Evolutionary conservation across 495 filamentous ascomycete species (phyloP).

Genomic region (Annulohypoxylon moriforme): DNA sequence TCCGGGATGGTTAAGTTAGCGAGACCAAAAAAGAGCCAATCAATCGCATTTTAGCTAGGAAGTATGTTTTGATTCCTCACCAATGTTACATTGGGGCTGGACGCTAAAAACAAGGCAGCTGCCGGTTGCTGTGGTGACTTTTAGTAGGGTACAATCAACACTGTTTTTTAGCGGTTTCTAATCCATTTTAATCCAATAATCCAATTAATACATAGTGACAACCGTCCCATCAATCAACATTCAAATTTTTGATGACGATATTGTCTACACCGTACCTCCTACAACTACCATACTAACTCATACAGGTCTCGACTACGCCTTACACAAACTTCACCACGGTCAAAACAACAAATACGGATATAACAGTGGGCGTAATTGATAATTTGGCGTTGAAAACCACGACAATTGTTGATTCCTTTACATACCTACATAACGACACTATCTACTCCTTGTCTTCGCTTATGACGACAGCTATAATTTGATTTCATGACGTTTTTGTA

Average conservation of each 20-base stretch:
- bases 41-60: not conserved
- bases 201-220: not conserved
- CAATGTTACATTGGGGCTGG: not conserved
- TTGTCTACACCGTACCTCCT: slow-evolving; percentile 11
- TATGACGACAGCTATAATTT: slow-evolving; percentile 38
- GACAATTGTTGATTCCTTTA: slow-evolving; percentile 1
- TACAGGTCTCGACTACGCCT: slow-evolving; percentile 5
- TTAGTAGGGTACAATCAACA: slow-evolving; percentile 35
- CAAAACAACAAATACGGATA: slow-evolving; percentile 4
- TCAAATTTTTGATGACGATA: slow-evolving; percentile 38
- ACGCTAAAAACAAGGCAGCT: slow-evolving; percentile 28
- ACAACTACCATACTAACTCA: slow-evolving; percentile 14
- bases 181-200: not conserved
- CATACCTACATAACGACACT: slow-evolving; percentile 3
- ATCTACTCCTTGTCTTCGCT: slow-evolving; percentile 20
- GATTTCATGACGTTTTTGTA: slow-evolving; percentile 21
- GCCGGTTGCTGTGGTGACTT: slow-evolving; percentile 36
- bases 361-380: slow-evolving; percentile 11
- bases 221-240: slow-evolving; percentile 5
- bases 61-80: slow-evolving; percentile 25
- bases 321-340: slow-evolving; percentile 8
- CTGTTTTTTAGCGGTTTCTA: slow-evolving; percentile 6
- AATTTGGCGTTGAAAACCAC: slow-evolving; percentile 6
- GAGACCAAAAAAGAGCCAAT: slow-evolving; percentile 11
- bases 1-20: slow-evolving; percentile 25